Conservation (phyloP, 495 filamentous ascomycete genomes). For the Letharia columbiana region DNA sequence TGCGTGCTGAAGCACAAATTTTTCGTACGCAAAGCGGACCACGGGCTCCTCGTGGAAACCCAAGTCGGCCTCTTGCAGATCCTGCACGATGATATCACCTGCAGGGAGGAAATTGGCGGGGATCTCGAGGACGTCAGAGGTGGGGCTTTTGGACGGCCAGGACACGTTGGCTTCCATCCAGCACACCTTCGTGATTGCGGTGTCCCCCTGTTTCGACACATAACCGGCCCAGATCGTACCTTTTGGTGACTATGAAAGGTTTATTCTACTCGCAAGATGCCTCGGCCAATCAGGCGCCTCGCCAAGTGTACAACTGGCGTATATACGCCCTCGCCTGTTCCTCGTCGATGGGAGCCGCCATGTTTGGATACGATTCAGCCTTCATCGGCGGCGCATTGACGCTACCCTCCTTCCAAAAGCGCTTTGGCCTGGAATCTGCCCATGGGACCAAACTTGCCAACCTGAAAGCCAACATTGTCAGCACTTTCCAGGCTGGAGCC, state of each 20-base stretch:
- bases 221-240: neutral
- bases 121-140: too few relatives aligned
- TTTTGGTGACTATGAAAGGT: neutral
- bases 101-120: too few relatives aligned
- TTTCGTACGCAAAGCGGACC: too few relatives aligned
- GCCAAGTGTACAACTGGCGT: neutral
- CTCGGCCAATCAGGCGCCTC: neutral
- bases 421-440: conserved; percentile 33
- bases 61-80: too few relatives aligned
- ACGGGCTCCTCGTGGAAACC: too few relatives aligned
- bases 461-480: conserved; percentile 46
- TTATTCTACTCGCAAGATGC: neutral
- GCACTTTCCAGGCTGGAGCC: conserved; percentile 56
- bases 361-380: conserved; percentile 58
- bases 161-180: too few relatives aligned
- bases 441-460: conserved; percentile 32
- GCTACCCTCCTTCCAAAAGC: conserved; percentile 49
- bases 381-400: conserved; percentile 65
- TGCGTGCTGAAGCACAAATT: too few relatives aligned
- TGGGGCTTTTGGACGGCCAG: too few relatives aligned
- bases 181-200: too few relatives aligned
- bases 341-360: neutral
- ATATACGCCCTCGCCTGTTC: neutral
- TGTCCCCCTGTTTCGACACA: neutral
- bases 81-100: too few relatives aligned